Evolutionary conservation across 2,329 filamentous ascomycete genomes (phyloP), one percentile per base, ranked within the genome.

Genomic region (Diplodia scrobiculata): DNA sequence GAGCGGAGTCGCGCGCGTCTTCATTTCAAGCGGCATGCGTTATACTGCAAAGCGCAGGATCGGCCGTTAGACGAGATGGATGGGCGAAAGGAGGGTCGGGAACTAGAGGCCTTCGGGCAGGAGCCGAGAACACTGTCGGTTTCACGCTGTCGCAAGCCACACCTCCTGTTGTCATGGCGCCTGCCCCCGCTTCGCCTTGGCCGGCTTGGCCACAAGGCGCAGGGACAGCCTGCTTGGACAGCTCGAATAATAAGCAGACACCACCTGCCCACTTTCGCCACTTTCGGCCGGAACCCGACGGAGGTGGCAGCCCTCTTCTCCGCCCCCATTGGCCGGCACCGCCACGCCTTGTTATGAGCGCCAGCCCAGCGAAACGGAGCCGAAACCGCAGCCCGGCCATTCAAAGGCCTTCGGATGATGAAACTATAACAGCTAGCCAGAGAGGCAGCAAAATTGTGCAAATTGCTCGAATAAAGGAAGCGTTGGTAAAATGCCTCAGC

Each of bases 31-130:
- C 58, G 29, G 27, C 27, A 27, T 60, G 14, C 9, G 36, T 48
- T 27, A 27, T 2, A 27, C 58, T 50, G 41, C 9, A 60, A 14
- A 2, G 7, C 58, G 58, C 25, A 62, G 14, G 58, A 50, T 47
- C 19, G 38, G 41, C 58, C 27, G 41, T 45, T 36, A 62, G 55
- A 13, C 55, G 55, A 60, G 55, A 60, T 60, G 29, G 55, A 48
- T 48, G 38, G 55, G 55, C 14, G 14, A 14, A 62, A 50, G 58
- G 55, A 62, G 41, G 45, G 17, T 4, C 58, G 58, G 58, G 10
- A 50, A 11, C 58, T 62, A 62, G 45, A 50, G 27, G 19, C 1
- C 1, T 17, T 50, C 38, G 19, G 58, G 58, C 58, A 62, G 58
- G 58, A 62, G 58, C 41, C 11, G 55, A 34, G 38, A 25, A 25